Evolutionary conservation across 2,329 filamentous ascomycete genomes (phyloP).

Genomic region (Cladorrhinum sp.): DNA sequence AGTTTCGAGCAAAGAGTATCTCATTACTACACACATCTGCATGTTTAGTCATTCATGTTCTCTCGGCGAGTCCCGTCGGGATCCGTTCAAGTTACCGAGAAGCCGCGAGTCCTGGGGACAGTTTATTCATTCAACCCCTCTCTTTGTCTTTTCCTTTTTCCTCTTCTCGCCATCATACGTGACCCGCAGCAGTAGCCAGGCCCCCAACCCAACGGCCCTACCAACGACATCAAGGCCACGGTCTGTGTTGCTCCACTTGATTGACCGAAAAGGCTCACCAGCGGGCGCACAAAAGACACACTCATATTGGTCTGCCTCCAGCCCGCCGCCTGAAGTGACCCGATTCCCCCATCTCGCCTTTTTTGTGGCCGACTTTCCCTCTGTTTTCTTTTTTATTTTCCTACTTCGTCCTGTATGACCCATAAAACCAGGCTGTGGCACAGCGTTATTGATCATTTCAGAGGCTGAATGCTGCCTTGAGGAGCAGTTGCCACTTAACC

Average conservation of each 20-base stretch:
- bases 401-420: not conserved
- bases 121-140: not conserved
- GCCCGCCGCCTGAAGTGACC: not conserved
- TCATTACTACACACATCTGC: not conserved
- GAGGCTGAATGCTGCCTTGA: constrained; percentile 9
- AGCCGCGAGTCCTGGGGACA: not conserved
- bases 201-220: not conserved
- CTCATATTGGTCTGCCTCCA: not conserved
- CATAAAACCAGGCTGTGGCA: constrained; percentile 2
- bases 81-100: not conserved
- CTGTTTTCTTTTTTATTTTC: not conserved
- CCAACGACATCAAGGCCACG: not conserved
- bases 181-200: not conserved
- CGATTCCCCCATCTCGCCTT: not conserved
- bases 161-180: not conserved
- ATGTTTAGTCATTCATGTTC: not conserved
- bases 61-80: not conserved
- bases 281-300: not conserved
- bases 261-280: not conserved
- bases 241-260: not conserved
- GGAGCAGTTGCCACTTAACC: not conserved
- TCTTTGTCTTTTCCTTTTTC: not conserved
- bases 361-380: not conserved
- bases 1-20: not conserved
- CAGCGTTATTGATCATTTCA: constrained; percentile 1